Evolutionary conservation across 768 basidiomycete genomes (phyloP), one percentile per base, ranked within the genome.

Genomic region (Rickenella mellea): DNA sequence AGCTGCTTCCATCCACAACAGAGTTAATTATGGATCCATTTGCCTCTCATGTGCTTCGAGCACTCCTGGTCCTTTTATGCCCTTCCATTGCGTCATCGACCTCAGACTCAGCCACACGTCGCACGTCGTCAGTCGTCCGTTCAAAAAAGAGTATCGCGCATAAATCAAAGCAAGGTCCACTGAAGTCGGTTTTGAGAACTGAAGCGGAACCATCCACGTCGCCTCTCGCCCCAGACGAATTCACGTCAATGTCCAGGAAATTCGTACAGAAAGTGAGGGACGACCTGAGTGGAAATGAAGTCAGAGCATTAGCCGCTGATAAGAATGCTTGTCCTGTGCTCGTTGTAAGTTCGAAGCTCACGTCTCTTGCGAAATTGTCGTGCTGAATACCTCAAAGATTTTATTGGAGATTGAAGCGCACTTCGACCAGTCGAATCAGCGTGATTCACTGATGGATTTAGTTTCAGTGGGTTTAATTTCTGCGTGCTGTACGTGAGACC

Each of bases 31-130:
- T 82, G 66, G 80, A 94, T 52, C 80, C 84, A 25, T 94, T 91
- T 53, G 91, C 84, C 27, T 93, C 94, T 0, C 94, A 97, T 51
- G 87, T 92, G 31, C 49, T 94, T 35, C 82, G 93, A 27, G 77
- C 83, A 19, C 61, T 97, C 2, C 71, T 97, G 11, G 55, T 83
- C 4, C 68, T 96, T 31, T 67, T 96, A n/a, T 79, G 76, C 11
- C 85, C 88, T 0, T 62, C 67, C 22, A 53, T 76, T 2, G 67
- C 72, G 4, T 42, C 46, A 15, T 46, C 44, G n/a, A 48, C 64
- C 11, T 61, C 62, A 4, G 68, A 63, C 21, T 47, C 69, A 12
- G 51, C 61, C 19, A 50, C 51, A 12, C 49, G 61, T 11, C 62
- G 64, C 41, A 53, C 55, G 40, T 55, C 55, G 25, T 65, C 66